Conservation (phyloP, 2,329 filamentous ascomycete species). For the Magnaporthiopsis incrustans region DNA sequence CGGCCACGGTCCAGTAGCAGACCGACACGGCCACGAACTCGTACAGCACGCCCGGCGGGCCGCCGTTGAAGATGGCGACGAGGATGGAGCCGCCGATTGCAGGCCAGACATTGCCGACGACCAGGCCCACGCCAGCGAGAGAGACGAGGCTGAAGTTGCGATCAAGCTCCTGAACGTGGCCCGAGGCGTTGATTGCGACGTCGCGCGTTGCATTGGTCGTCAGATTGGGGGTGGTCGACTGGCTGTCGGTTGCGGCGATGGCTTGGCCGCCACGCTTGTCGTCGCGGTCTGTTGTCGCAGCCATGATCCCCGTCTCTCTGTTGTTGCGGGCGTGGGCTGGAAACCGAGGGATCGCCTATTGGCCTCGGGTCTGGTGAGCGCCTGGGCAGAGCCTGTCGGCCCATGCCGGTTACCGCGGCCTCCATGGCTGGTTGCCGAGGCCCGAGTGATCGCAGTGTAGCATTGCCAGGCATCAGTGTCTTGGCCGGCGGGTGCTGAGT, state of each 20-base stretch:
- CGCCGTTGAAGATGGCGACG: constrained; percentile 51
- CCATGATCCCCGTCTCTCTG: not conserved
- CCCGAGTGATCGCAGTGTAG: not conserved
- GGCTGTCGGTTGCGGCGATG: not conserved
- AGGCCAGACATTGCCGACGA: constrained; percentile 35
- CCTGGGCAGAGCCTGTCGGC: too few species aligned
- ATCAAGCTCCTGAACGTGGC: not conserved
- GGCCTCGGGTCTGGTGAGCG: not conserved
- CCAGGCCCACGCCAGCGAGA: constrained; percentile 31
- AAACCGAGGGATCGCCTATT: too few species aligned
- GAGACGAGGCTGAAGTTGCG: constrained; percentile 30
- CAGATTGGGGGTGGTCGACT: not conserved
- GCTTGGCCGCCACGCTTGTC: not conserved
- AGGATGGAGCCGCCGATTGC: constrained; percentile 36
- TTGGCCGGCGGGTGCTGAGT: not conserved
- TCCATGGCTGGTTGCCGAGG: not conserved
- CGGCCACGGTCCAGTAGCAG: constrained; percentile 51
- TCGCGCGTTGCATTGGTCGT: not conserved
- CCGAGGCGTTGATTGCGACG: constrained; percentile 4
- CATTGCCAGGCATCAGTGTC: not conserved
- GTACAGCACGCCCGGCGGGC: constrained; percentile 53
- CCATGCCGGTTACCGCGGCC: too few species aligned
- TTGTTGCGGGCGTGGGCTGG: not conserved
- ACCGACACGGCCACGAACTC: constrained; percentile 35
- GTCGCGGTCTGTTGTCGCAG: not conserved